These are phyloP conservation scores for Colletotrichum brevisporum DNA, from an alignment of 2,329 filamentous ascomycete genomes.

Conservation along the genomic window DNA sequence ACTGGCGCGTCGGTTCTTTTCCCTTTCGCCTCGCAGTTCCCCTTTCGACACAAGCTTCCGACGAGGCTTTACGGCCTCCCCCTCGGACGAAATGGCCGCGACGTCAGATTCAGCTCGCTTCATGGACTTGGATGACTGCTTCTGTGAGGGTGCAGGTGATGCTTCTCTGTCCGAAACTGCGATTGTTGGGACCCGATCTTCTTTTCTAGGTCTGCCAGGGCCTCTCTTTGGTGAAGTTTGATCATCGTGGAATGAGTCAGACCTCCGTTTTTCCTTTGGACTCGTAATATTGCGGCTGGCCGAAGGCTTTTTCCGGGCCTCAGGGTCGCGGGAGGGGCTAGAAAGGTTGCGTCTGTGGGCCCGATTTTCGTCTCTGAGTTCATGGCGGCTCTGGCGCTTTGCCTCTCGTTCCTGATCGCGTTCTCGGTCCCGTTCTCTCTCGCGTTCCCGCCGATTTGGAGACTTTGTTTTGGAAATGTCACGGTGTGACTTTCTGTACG, in stretches of 20 bases:
- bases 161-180: conserved; percentile 67
- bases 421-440: conserved; percentile 43
- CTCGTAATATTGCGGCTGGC: conserved; percentile 55
- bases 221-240: conserved; percentile 64
- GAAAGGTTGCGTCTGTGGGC: conserved; percentile 62
- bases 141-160: conserved; percentile 63
- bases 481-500: conserved; percentile 68
- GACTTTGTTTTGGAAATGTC: conserved; percentile 65
- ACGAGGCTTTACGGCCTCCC: conserved; percentile 70
- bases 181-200: conserved; percentile 63
- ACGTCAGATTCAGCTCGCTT: conserved; percentile 69
- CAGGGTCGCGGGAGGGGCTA: conserved; percentile 63
- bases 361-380: conserved; percentile 60
- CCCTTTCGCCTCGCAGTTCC: conserved; percentile 71
- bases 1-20: conserved; percentile 71
- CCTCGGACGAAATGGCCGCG: conserved; percentile 67
- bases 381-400: conserved; percentile 59
- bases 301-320: conserved; percentile 59
- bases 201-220: conserved; percentile 68
- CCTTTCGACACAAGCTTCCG: conserved; percentile 75
- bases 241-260: conserved; percentile 63
- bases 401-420: conserved; percentile 57
- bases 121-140: conserved; percentile 60
- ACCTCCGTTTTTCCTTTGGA: conserved; percentile 64
- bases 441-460: conserved; percentile 59